A percentile compares a stretch with the other conserved stretches of the same genome.
phyloP scores from a whole-genome alignment of 2,329 filamentous ascomycete species.

The Cercospora janseana region DNA sequence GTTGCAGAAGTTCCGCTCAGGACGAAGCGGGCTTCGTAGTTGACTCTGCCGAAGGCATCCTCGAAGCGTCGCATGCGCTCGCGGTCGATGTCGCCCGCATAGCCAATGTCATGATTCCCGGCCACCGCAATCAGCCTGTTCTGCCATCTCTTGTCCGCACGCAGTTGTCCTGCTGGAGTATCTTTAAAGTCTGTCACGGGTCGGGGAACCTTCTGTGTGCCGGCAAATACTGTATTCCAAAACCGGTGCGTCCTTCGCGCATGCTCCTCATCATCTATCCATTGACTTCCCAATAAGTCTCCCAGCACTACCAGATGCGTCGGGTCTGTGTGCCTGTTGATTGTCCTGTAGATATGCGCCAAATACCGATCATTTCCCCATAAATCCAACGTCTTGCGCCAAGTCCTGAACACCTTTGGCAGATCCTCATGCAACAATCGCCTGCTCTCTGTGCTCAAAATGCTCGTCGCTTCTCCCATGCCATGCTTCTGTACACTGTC shows the following conservation, averaged over 20 bases:
- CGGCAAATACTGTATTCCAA: slow-evolving; percentile 32
- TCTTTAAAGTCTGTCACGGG: slow-evolving; percentile 34
- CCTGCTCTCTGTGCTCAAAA: slow-evolving; percentile 21
- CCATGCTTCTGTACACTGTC: slow-evolving; percentile 15
- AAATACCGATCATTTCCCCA: slow-evolving; percentile 94
- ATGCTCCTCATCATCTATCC: slow-evolving; percentile 87
- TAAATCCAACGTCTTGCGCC: slow-evolving; percentile 79
- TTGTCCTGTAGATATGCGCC: slow-evolving; percentile 81
- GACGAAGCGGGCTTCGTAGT: slow-evolving; percentile 79
- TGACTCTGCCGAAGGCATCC: slow-evolving; percentile 76
- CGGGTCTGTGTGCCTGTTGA: slow-evolving; percentile 80
- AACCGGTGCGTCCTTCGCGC: slow-evolving; percentile 56
- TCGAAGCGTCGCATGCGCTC: slow-evolving; percentile 78
- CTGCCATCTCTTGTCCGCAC: slow-evolving; percentile 61
- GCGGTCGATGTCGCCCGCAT: slow-evolving; percentile 84
- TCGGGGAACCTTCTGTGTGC: slow-evolving; percentile 32
- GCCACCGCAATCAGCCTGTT: slow-evolving; percentile 80
- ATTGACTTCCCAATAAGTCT: slow-evolving; percentile 90
- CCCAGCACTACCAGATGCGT: slow-evolving; percentile 88
- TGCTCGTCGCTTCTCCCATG: slow-evolving; percentile 8
- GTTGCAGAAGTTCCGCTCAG: slow-evolving; percentile 36
- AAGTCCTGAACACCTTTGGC: slow-evolving; percentile 62
- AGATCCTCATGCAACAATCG: slow-evolving; percentile 56
- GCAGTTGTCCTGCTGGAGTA: slow-evolving; percentile 41
- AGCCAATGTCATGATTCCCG: slow-evolving; percentile 95